phyloP scores from a whole-genome alignment of 73 alveolate genomes.

The Halteria grandinella region DNA sequence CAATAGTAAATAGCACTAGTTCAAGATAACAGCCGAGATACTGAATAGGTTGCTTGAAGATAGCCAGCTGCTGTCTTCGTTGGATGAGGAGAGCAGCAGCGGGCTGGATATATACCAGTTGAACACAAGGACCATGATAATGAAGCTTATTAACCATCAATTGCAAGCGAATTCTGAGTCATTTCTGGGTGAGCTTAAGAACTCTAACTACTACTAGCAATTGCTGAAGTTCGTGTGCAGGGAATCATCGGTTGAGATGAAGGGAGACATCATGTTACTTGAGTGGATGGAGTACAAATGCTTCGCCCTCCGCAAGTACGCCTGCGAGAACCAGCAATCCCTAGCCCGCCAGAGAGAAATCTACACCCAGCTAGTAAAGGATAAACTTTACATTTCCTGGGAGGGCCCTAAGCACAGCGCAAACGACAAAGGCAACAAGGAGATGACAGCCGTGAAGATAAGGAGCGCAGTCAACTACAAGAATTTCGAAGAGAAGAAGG shows the following conservation, averaged over 20 bases:
- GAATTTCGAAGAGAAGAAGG: constrained; percentile 52
- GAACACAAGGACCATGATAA: constrained; percentile 40
- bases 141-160: constrained; percentile 42
- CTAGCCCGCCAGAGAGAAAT: constrained; percentile 42
- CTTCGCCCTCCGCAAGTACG: constrained; percentile 55
- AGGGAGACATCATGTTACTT: constrained; percentile 56
- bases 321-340: constrained; percentile 48
- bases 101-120: constrained; percentile 25
- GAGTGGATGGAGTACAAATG: constrained; percentile 68
- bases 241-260: constrained; percentile 48
- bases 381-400: constrained; percentile 49
- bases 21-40: constrained; percentile 1
- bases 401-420: constrained; percentile 22
- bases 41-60: constrained; percentile 33
- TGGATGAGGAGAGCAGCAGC: constrained; percentile 32
- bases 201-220: constrained; percentile 17
- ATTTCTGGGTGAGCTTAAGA: constrained; percentile 6
- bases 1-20: background rate
- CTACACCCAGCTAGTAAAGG: constrained; percentile 42
- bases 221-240: constrained; percentile 39
- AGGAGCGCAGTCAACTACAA: constrained; percentile 22
- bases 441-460: constrained; percentile 4
- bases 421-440: constrained; percentile 28
- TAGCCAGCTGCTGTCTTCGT: constrained; percentile 33
- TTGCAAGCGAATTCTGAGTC: constrained; percentile 15